Conservation (phyloP, 768 basidiomycete species). For the Pleurotus salmoneostramineus region DNA sequence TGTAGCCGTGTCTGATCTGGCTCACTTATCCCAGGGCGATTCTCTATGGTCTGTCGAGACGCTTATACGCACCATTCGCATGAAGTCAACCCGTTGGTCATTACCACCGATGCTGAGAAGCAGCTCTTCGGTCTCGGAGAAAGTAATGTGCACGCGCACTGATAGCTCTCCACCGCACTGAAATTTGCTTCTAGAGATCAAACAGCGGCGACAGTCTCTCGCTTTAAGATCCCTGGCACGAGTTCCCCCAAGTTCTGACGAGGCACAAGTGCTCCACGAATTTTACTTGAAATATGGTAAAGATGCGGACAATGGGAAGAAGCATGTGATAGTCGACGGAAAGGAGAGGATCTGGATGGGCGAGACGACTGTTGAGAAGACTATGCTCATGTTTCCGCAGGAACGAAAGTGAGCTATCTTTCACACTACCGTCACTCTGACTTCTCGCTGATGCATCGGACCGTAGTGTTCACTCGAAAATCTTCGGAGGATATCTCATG, state of each 20-base stretch:
- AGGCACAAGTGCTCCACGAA: constrained; percentile 66
- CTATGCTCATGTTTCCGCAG: constrained; percentile 81
- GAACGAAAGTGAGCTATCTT: constrained; percentile 65
- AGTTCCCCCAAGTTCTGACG: constrained; percentile 69
- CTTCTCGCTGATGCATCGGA: constrained; percentile 7
- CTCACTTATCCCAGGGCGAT: constrained; percentile 56
- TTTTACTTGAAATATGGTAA: constrained; percentile 62
- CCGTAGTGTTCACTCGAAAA: constrained; percentile 75
- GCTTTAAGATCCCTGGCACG: constrained; percentile 60
- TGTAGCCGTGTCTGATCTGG: neutral
- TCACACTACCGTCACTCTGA: neutral
- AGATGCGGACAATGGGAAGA: constrained; percentile 23
- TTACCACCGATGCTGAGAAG: constrained; percentile 60
- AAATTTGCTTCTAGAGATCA: constrained; percentile 42
- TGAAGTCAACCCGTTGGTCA: constrained; percentile 58
- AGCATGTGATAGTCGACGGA: constrained; percentile 13
- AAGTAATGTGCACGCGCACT: constrained; percentile 36
- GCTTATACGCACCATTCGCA: constrained; percentile 59
- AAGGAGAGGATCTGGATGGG: constrained; percentile 68
- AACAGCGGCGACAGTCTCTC: constrained; percentile 48
- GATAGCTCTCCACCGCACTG: neutral
- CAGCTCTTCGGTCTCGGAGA: constrained; percentile 63
- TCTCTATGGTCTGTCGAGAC: constrained; percentile 86
- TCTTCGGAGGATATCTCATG: constrained; percentile 73
- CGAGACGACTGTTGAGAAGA: constrained; percentile 65